Conservation (phyloP, 1,284 basidiomycete species). For the Psilocybe mexicana region DNA sequence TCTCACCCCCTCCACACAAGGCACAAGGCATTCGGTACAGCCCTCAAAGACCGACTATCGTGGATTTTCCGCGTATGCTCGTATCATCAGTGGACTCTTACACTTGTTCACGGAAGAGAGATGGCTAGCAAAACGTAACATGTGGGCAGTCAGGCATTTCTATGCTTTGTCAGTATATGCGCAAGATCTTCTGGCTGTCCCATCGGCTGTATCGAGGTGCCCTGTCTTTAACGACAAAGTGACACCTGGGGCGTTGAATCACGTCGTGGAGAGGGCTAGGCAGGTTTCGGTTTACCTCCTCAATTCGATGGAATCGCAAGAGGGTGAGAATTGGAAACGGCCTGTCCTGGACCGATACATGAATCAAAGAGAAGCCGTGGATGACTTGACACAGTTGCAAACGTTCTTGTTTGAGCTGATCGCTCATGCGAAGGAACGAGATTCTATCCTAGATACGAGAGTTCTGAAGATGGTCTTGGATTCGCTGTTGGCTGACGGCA, state of each 20-base stretch:
- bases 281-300: slow-evolving; percentile 73
- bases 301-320: slow-evolving; percentile 34
- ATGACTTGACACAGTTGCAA: slow-evolving; percentile 20
- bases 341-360: slow-evolving; percentile 39
- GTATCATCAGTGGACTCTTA: slow-evolving; percentile 63
- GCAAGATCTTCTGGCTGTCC: slow-evolving; percentile 54
- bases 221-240: slow-evolving; percentile 49
- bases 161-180: slow-evolving; percentile 59
- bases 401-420: slow-evolving; percentile 19
- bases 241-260: slow-evolving; percentile 37
- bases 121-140: slow-evolving; percentile 53
- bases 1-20: slow-evolving; percentile 47
- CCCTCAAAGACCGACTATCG: slow-evolving; percentile 24
- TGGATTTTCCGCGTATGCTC: slow-evolving; percentile 65
- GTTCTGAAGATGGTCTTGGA: slow-evolving; percentile 62
- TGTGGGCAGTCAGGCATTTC: slow-evolving; percentile 68
- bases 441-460: slow-evolving; percentile 54
- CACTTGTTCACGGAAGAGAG: slow-evolving; percentile 64
- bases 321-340: slow-evolving; percentile 52
- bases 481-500: slow-evolving; percentile 60
- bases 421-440: slow-evolving; percentile 35
- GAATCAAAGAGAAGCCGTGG: slow-evolving; percentile 23
- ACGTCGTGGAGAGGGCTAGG: slow-evolving; percentile 52
- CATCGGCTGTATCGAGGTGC: slow-evolving; percentile 38
- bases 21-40: slow-evolving; percentile 20